A percentile compares a stretch with the other conserved stretches of the same genome.
Evolutionary conservation across 352 stramenopile species (phyloP).

Genomic region (Globisporangium emineosum): DNA sequence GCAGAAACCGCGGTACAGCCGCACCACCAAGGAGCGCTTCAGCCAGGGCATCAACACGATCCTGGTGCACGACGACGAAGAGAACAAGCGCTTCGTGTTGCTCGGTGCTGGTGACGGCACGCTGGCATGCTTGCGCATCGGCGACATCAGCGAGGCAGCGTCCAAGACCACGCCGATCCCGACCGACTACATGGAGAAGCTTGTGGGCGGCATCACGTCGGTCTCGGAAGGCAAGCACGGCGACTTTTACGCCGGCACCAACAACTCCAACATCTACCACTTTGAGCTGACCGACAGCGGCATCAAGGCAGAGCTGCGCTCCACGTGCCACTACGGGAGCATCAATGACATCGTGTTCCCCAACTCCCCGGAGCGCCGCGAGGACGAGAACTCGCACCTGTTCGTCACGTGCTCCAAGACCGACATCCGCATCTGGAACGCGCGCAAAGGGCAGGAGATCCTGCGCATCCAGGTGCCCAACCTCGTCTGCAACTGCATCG

Average conservation of each 20-base stretch:
- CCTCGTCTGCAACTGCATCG: conserved; percentile 94
- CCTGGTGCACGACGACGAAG: conserved; percentile 89
- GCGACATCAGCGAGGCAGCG: conserved; percentile 42
- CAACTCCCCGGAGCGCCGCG: conserved; percentile 32
- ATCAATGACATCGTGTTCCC: conserved; percentile 97
- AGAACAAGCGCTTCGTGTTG: conserved; percentile 82
- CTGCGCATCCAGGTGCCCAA: conserved; percentile 96
- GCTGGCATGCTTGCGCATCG: conserved; percentile 84
- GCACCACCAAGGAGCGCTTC: conserved; percentile 91
- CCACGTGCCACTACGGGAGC: conserved; percentile 88
- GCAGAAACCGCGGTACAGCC: conserved; percentile 86
- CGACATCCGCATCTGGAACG: conserved; percentile 97
- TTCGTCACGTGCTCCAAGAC: conserved; percentile 94
- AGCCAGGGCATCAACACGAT: conserved; percentile 88
- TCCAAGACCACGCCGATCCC: conserved; percentile 72
- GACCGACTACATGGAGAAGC: conserved; percentile 66
- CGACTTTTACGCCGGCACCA: conserved; percentile 91
- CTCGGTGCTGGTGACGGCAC: conserved; percentile 91
- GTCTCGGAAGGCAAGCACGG: conserved; percentile 81
- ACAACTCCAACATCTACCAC: conserved; percentile 93
- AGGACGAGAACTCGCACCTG: conserved; percentile 88
- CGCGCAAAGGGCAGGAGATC: conserved; percentile 90
- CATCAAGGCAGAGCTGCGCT: conserved; percentile 61
- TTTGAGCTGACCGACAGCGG: conserved; percentile 53
- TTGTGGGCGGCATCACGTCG: conserved; percentile 91